Conservation (phyloP, 148 eudicot species). For the Cornus florida region DNA sequence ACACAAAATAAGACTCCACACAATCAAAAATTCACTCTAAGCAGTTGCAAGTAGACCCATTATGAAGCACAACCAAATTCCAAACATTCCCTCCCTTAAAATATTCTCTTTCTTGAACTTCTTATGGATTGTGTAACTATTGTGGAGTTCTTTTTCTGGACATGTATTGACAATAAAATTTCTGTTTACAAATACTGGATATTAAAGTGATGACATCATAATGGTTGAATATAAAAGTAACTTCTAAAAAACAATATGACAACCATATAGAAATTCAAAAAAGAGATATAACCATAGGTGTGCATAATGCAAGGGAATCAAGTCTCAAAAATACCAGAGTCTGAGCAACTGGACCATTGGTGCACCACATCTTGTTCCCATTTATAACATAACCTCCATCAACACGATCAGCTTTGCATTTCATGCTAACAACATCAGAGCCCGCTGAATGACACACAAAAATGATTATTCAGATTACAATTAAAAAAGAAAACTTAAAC, state of each 20-base stretch:
- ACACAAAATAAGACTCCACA: too few relatives aligned
- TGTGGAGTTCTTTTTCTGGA: neutral
- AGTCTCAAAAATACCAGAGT: conserved; percentile 58
- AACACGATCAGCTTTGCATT: conserved; percentile 89
- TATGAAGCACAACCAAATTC: too few relatives aligned
- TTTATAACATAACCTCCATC: conserved; percentile 87
- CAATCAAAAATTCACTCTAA: too few relatives aligned
- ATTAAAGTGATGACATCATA: neutral
- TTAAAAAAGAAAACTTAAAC: neutral
- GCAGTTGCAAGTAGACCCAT: too few relatives aligned
- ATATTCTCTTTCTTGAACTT: too few relatives aligned
- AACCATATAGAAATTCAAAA: neutral
- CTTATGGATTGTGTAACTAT: too few relatives aligned
- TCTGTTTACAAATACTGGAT: neutral
- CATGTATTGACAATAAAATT: too few relatives aligned
- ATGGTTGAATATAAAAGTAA: neutral
- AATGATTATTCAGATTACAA: conserved; percentile 12
- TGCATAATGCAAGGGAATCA: neutral
- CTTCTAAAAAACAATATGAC: neutral
- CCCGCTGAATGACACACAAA: conserved; percentile 64
- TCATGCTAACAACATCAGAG: conserved; percentile 99
- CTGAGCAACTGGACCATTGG: conserved; percentile 93
- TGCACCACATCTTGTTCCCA: conserved; percentile 99
- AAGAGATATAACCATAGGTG: neutral
- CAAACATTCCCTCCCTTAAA: too few relatives aligned